Base-by-base conservation (phyloP, 1,139 yeast genomes). In the Pichia sp. region DNA sequence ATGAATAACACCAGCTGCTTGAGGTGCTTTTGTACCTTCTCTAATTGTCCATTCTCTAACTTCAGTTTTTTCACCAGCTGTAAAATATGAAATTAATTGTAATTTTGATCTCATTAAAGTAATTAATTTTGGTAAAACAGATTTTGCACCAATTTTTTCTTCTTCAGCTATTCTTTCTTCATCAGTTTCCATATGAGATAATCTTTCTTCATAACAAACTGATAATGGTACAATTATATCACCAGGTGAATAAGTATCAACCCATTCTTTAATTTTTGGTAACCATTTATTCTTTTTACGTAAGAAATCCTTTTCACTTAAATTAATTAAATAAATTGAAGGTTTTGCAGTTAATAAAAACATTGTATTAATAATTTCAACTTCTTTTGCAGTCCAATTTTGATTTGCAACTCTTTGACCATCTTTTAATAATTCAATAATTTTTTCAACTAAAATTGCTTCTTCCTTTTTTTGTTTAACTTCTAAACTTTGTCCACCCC, bases 241-340 rank as follows among this genome's bases (percentile, higher is more conserved):
- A 61, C 97, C 97, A 54, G 97, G 94, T 45, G 97, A 90, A 74
- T 79, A 74, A 58, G 73, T 71, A 70, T 94, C 97, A 62, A 94
- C 86, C 99, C 99, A 92, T 74, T 90, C 90, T 74, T 92, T 92
- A 68, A 92, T 90, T 65, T 76, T 81, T 52, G 84, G 70, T 67
- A 92, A 75, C 68, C 87, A 85, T 82, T 92, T 92, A 78, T 94
- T 92, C 86, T 92, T 92, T 81, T 90, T 92, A 75, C 98, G 86
- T 61, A 89, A 76, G 70, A 83, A 92, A 68, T 94, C 98, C 60
- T 74, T 84, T 75, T 94, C 98, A 39, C 95, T 83, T 66, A 92
- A 76, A 74, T 92, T 92, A 64, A 94, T 86, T 66, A 92, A 80
- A 73, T 90, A 92, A 64, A 92, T 90, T 63, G 95, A 81, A 61